Evolutionary conservation across 805 yeast genomes (phyloP).

Genomic region (Metschnikowia anglica): DNA sequence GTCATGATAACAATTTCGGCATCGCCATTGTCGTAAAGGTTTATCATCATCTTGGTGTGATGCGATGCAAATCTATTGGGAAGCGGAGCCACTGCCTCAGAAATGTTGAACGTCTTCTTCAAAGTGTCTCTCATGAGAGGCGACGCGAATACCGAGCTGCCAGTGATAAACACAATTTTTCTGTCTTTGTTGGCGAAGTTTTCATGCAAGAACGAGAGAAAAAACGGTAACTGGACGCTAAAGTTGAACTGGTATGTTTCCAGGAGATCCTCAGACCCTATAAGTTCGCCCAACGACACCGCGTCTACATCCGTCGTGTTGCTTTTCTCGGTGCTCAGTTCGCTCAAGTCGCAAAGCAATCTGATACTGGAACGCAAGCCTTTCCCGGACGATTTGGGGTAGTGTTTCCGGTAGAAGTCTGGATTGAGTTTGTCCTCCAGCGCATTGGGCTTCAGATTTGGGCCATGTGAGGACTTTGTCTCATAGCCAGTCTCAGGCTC

Average conservation of each 20-base stretch:
- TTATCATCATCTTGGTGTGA: conserved; percentile 69
- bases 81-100: conserved; percentile 33
- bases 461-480: no score
- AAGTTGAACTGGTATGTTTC: conserved; percentile 50
- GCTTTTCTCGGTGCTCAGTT: neutral
- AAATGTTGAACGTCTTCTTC: conserved; percentile 23
- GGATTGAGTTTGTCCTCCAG: neutral
- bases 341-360: conserved; percentile 31
- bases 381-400: neutral
- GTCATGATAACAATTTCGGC: conserved; percentile 58
- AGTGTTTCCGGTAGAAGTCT: no score
- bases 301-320: conserved; percentile 25
- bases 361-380: conserved; percentile 23
- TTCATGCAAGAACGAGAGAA: conserved; percentile 35
- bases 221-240: conserved; percentile 42
- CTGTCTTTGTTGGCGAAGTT: conserved; percentile 19
- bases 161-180: conserved; percentile 33
- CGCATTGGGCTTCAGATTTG: neutral
- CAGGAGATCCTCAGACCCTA: conserved; percentile 33
- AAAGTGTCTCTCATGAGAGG: neutral
- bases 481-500: no score
- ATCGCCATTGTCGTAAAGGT: conserved; percentile 46
- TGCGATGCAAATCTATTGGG: conserved; percentile 46
- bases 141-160: conserved; percentile 18
- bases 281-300: conserved; percentile 26